These are phyloP conservation scores for Luffa aegyptiaca DNA, from an alignment of 306 rosid species.

Conservation along the genomic window DNA sequence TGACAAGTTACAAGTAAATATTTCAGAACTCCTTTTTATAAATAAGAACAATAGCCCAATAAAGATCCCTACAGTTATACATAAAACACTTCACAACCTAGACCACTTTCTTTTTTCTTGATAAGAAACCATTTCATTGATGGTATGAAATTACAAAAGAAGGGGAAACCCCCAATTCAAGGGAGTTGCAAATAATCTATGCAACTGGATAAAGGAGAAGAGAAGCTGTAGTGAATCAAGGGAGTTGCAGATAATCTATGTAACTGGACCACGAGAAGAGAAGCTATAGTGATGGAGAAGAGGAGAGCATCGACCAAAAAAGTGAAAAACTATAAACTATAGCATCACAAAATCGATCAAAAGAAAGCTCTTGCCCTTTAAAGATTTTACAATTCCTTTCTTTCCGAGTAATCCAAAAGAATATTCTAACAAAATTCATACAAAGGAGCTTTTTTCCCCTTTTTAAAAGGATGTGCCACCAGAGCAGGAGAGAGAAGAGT, in stretches of 20 bases:
- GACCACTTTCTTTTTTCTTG: too few species aligned
- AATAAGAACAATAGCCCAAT: not conserved
- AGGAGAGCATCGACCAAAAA: too few species aligned
- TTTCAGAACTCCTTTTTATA: not conserved
- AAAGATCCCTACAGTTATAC: not conserved
- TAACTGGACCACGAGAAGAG: not conserved
- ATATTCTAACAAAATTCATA: too few species aligned
- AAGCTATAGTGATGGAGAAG: not conserved
- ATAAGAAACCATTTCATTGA: not conserved
- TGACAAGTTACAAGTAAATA: not conserved
- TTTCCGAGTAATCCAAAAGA: too few species aligned
- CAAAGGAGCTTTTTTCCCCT: too few species aligned
- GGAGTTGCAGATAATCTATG: not conserved
- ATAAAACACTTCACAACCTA: too few species aligned
- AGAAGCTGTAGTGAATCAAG: not conserved
- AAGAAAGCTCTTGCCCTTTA: too few species aligned
- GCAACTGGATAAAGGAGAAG: not conserved
- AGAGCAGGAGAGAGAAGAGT: too few species aligned
- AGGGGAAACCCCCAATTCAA: not conserved
- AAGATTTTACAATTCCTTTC: too few species aligned
- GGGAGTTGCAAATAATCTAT: not conserved
- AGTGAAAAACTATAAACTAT: too few species aligned
- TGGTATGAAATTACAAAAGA: not conserved
- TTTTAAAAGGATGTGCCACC: too few species aligned
- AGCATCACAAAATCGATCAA: too few species aligned